Base-by-base conservation (phyloP, 1,284 basidiomycete genomes). In the Trametes versicolor region DNA sequence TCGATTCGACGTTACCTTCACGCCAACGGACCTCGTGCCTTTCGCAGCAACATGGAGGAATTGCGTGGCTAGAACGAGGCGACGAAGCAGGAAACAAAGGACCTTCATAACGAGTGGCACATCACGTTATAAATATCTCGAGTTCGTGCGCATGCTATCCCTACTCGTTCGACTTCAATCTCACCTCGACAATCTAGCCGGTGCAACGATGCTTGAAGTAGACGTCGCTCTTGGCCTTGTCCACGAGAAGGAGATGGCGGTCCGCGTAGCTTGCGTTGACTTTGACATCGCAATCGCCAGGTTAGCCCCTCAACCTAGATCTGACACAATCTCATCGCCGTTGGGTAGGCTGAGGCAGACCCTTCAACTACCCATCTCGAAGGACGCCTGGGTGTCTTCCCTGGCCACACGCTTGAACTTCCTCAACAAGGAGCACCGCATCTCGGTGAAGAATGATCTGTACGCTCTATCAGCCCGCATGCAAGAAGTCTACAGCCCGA, bases 361-460 rank as follows among this genome's bases (percentile, higher is more conserved):
- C 10, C 27, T 25, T 9, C 23, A 49, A n/a, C n/a, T 25, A 6
- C 48, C 23, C 25, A 5, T 19, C n/a, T 15, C 48, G 15, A 8
- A 4, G 25, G 15, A 49, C 15, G 43, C 23, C 9, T 49, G 48
- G 48, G 15, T 27, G 4, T 25, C 48, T 5, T 25, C 48, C 13
- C 25, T 49, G 15, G 48, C 48, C 9, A 29, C 21, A 3, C 48
- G 48, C 8, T 8, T 49, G 13, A 27, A 25, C 12, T 49, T 49
- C n/a, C 48, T 49, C 48, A 49, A 49, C 48, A 49, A 49, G 23
- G 21, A 49, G 48, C 25, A 49, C 27, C 48, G 48, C 17, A 27
- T 27, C 27, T 15, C 48, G 7, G 23, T 49, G 4, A 49, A 49
- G 48, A 49, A 49, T 17, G 48, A 49, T 17, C 21, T 49, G 48